Base-by-base conservation (phyloP, 2,329 filamentous ascomycete genomes). In the Raffaelea albimanens region DNA sequence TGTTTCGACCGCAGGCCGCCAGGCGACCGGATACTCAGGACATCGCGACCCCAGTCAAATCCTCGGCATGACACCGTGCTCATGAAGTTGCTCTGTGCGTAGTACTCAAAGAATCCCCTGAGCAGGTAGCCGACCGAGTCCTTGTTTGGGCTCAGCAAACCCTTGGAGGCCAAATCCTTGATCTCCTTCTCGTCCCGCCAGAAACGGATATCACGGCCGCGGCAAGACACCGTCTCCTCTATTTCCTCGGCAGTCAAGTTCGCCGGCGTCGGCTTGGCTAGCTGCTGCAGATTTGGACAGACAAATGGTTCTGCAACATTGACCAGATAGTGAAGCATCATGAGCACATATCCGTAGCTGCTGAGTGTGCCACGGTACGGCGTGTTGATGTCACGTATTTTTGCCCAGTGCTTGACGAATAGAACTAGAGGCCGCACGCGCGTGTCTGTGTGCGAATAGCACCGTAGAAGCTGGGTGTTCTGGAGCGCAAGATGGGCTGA, bases 321-420 rank as follows among this genome's bases (percentile, higher is more conserved):
- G 58, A 93, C 80, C 23, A 95, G 76, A 59, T 91, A 95, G 64
- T 96, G 90, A 16, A 95, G 69, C 4, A 94, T 82, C 89, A 96
- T 95, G 36, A 95, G 68, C 5, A 93, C 87, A 63, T 91, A 96
- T 44, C 90, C 89, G 58, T 95, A 95, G 55, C 86, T 91, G 45
- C 85, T 90, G 18, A 96, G 69, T 0, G 88, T 94, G 39, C 90
- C 89, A 34, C 83, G 82, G 60, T 94, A 94, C 2, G 87, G 82
- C 39, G 83, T 87, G 64, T 95, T 95, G 66, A 95, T 90, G 53
- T 82, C 85, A 42, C 90, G 81, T 23, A 75, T 73, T 63, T 93
- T 94, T 22, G 88, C 87, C 89, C 90, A 96, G 53, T 87, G 78
- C 64, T 96, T 96, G 60, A 96, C 72, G 60, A 95, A 95, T 9